Percentiles rank a stretch among this genome's conserved stretches.
phyloP scores from a whole-genome alignment of 2,329 filamentous ascomycete genomes.

The Sporothrix dimorphospora region DNA sequence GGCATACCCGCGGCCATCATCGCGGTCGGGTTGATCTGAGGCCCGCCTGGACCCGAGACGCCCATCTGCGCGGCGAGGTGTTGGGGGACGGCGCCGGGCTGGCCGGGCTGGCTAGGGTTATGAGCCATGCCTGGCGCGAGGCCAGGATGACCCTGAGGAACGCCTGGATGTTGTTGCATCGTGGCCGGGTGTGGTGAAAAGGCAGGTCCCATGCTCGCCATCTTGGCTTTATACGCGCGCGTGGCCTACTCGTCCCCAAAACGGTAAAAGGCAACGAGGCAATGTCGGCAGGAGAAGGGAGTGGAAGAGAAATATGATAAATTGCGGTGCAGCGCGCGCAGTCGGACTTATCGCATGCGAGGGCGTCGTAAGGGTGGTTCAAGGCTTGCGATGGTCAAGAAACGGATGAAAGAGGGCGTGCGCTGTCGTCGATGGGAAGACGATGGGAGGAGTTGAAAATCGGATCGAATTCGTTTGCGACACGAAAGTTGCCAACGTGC shows the following conservation, averaged over 20 bases:
- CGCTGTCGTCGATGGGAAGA: neutral
- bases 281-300: neutral
- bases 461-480: neutral
- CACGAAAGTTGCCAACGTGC: neutral
- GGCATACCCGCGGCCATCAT: constrained; percentile 75
- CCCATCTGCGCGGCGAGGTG: constrained; percentile 69
- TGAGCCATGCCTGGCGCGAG: constrained; percentile 66
- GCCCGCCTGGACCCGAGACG: constrained; percentile 71
- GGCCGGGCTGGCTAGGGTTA: constrained; percentile 69
- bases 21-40: constrained; percentile 71
- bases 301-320: neutral
- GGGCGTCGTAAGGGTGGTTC: neutral
- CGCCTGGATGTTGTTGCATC: constrained; percentile 72
- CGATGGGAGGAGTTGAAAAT: neutral
- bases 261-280: constrained; percentile 1
- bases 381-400: too few species aligned
- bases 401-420: too few species aligned
- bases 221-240: constrained; percentile 54
- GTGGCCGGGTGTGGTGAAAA: constrained; percentile 69
- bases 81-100: constrained; percentile 66
- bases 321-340: neutral
- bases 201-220: constrained; percentile 68
- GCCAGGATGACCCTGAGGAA: constrained; percentile 63
- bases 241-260: constrained; percentile 5
- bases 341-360: constrained; percentile 21